These are phyloP conservation scores for Globisporangium paroecandrum DNA, from an alignment of 352 stramenopile species.

Conservation along the genomic window DNA sequence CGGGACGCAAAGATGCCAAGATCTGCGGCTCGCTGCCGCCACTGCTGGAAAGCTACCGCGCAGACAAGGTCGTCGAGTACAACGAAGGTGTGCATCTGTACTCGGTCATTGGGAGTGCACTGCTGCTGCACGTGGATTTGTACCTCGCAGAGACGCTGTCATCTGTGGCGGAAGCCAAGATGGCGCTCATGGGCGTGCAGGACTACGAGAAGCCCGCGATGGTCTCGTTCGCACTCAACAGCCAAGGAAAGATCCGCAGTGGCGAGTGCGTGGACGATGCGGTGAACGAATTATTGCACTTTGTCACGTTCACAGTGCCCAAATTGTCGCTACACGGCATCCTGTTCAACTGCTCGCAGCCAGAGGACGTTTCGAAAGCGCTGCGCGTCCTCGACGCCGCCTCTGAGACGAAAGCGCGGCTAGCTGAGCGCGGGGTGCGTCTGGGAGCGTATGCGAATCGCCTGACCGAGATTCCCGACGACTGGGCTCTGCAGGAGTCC, in stretches of 20 bases:
- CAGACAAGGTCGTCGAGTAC: slow-evolving; percentile 71
- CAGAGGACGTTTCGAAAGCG: slow-evolving; percentile 80
- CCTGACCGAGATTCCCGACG: slow-evolving; percentile 70
- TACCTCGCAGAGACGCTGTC: slow-evolving; percentile 90
- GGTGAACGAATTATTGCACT: slow-evolving; percentile 37
- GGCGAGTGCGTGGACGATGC: slow-evolving; percentile 52
- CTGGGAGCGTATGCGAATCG: slow-evolving; percentile 89
- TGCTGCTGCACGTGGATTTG: slow-evolving; percentile 67
- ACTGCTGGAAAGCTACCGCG: slow-evolving; percentile 84
- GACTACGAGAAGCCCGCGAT: slow-evolving; percentile 46
- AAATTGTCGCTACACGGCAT: slow-evolving; percentile 47
- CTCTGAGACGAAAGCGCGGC: slow-evolving; percentile 10
- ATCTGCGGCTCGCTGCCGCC: slow-evolving; percentile 86
- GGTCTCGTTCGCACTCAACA: slow-evolving; percentile 82
- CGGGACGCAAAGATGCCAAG: slow-evolving; percentile 18
- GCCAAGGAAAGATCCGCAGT: slow-evolving; percentile 66
- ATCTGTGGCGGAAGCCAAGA: slow-evolving; percentile 75
- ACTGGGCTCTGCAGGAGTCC: slow-evolving; percentile 75
- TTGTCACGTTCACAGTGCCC: slow-evolving; percentile 17
- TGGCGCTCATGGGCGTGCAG: slow-evolving; percentile 72
- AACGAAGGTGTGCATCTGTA: slow-evolving; percentile 76
- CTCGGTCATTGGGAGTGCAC: slow-evolving; percentile 49
- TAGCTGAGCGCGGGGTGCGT: slow-evolving; percentile 23
- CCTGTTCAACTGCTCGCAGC: slow-evolving; percentile 89
- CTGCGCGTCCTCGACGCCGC: slow-evolving; percentile 47